Conservation (phyloP, 2,329 filamentous ascomycete species). For the Curvularia sp. region DNA sequence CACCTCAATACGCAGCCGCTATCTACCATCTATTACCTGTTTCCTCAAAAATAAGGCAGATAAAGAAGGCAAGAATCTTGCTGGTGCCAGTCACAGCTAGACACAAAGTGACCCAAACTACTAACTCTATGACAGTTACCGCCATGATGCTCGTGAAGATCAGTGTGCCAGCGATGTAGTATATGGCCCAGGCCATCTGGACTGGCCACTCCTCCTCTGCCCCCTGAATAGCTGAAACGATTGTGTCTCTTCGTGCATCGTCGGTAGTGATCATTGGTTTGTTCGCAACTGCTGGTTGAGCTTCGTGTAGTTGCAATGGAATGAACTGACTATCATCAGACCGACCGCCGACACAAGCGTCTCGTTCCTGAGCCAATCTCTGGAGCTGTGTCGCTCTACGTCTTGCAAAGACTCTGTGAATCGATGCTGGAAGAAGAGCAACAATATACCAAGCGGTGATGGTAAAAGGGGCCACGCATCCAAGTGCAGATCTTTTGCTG, state of each 20-base stretch:
- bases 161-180: neutral
- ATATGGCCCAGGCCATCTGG: neutral
- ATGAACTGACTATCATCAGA: neutral
- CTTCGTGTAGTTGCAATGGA: neutral
- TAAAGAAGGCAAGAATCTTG: neutral
- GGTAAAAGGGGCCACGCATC: neutral
- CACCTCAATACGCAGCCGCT: neutral
- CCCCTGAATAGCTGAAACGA: neutral
- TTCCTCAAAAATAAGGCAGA: neutral
- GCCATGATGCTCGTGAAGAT: constrained; percentile 1
- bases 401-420: neutral
- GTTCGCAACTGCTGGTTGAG: neutral
- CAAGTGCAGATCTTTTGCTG: neutral
- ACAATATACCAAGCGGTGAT: neutral
- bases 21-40: neutral
- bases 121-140: neutral
- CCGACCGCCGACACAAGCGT: no score
- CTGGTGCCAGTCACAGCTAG: neutral
- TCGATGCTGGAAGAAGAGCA: neutral
- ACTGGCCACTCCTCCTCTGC: neutral
- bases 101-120: neutral
- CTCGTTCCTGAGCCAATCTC: neutral
- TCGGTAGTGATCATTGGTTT: neutral
- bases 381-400: neutral
- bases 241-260: neutral